Base-by-base conservation (phyloP, 2,329 filamentous ascomycete genomes). In the Tolypocladium inflatum region DNA sequence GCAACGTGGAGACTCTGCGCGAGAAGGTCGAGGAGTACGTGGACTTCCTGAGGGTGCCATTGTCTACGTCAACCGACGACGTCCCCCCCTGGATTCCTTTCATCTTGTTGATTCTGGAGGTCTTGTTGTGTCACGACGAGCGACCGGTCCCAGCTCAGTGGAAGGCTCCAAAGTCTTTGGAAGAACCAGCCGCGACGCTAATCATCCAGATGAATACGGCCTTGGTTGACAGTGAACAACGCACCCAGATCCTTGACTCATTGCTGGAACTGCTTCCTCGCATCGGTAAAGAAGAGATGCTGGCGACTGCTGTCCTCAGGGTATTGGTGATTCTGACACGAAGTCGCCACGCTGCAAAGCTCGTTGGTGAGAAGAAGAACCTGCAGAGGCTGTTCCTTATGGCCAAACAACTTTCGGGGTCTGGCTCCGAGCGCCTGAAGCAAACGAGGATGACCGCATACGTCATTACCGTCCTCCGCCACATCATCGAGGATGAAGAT, bases 41-140 rank as follows among this genome's bases (percentile, higher is more conserved):
- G 35, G 80, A 78, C 2, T 97, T 97, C 70, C 82, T 99, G 64
- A 87, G 88, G 65, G 76, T 91, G 4, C 78, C 84, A 6, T 76
- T 84, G 0, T 83, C 86, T 33, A 83, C 87, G 58, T 79, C 88
- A 4, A 76, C 81, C 0, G 90, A 96, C 54, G 89, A 94, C 59
- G 78, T 91, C n/a, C 89, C 91, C 5, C 89, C 91, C 1, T 99
- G 93, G 91, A 88, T 97, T 62, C 89, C 91, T 15, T 92, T 94
- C 67, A 85, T 97, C 38, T 78, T 99, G 39, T 80, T 97, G 19
- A 89, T 99, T 55, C 80, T 97, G 54, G 94, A 99, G 76, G 89
- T 89, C 56, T 78, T 97, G 38, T 78, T 99, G n/a, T 88, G 89
- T 17, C 89, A 96, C 65, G 94, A 97, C 71, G 87, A 90, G 65